Percentiles rank a stretch among this genome's conserved stretches.
Conservation (phyloP, 2,329 filamentous ascomycete genomes). For the Sporothrix curviconia region DNA sequence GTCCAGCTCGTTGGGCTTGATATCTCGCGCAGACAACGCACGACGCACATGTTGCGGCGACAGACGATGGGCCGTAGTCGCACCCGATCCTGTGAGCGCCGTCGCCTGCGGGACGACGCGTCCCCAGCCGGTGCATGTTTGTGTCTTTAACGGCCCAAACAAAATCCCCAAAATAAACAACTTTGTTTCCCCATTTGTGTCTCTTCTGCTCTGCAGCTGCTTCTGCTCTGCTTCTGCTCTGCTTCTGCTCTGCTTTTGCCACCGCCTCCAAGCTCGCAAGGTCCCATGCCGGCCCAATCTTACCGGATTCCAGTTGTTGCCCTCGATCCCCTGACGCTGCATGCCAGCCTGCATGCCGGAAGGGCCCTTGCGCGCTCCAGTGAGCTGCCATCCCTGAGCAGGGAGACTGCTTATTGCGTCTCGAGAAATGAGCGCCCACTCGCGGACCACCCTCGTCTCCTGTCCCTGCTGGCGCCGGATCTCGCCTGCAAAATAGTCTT, state of each 20-base stretch:
- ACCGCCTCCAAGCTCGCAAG: background rate
- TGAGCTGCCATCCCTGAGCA: constrained; percentile 9
- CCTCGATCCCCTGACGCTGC: constrained; percentile 1
- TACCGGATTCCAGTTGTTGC: constrained; percentile 13
- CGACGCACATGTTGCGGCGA: too few relatives aligned
- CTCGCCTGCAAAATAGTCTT: background rate
- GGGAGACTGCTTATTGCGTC: background rate
- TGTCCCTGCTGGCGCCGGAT: too few relatives aligned
- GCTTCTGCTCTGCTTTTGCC: background rate
- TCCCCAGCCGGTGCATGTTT: constrained; percentile 1
- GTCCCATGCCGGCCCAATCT: constrained; percentile 1
- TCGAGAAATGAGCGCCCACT: background rate
- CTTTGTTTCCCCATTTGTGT: too few relatives aligned
- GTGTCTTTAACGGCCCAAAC: background rate
- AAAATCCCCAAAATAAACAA: constrained; percentile 2
- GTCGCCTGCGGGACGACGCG: background rate
- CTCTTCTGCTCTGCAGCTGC: too few relatives aligned
- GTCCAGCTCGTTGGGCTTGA: too few relatives aligned
- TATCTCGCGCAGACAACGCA: too few relatives aligned
- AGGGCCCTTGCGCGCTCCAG: background rate
- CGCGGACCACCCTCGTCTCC: background rate
- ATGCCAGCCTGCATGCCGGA: constrained; percentile 9
- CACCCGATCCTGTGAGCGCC: background rate
- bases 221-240: background rate
- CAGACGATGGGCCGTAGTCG: too few relatives aligned